Base-by-base conservation (phyloP, 768 basidiomycete genomes). In the Ephemerocybe angulata region DNA sequence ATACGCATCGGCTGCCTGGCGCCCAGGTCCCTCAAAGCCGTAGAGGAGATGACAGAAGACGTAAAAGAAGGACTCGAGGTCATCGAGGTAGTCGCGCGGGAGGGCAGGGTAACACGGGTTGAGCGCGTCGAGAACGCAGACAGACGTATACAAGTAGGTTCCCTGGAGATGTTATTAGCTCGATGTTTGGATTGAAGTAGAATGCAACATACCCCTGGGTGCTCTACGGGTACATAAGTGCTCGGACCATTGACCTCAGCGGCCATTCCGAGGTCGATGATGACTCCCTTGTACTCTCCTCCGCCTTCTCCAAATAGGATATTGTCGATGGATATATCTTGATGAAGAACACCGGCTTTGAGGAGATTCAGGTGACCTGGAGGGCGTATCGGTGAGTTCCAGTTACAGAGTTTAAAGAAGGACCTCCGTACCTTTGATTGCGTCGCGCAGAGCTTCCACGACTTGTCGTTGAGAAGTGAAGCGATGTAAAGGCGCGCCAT, bases 41-140 rank as follows among this genome's bases (percentile, higher is more conserved):
- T 47, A 50, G 15, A 31, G 29, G 12, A 30, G 28, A 4, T 24
- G 22, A 35, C 24, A 27, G 33, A 50, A 21, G 11, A 30, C 31
- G 33, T 40, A 43, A 17, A 53, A 43, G 41, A 53, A 44, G 11
- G 27, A 29, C 17, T 53, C 52, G 35, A 53, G 37, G 29, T 53
- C 52, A 42, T 53, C 52, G 3, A 44, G 38, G 30, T 53, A 33
- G 52, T 53, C 52, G 19, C 44, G 41, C 1, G 48, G 30, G 3
- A 31, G 19, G 22, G 2, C n/a, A 22, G 5, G 17, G 17, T 3
- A 19, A 31, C n/a, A 15, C 8, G n/a, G 10, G 8, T 31, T 24
- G 8, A 8, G 8, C 17, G 8, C 33, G 8, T 8, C 33, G 8
- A n/a, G 10, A n/a, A n/a, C 24, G 42, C 10, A 24, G 24, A 10